phyloP scores from a whole-genome alignment of 306 rosid species.

The Cucurbita pepo region DNA sequence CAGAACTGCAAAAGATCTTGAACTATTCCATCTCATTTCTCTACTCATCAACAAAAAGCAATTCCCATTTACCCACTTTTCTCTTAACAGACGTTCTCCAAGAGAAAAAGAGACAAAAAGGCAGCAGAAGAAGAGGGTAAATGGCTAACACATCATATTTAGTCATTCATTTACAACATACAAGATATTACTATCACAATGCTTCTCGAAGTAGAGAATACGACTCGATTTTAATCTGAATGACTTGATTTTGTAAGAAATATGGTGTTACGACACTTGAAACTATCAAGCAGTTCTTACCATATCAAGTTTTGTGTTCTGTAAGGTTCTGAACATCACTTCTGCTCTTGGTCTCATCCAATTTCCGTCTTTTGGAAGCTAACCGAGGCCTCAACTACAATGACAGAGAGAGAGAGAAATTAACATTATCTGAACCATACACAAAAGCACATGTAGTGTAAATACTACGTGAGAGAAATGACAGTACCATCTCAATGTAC shows the following conservation, averaged over 20 bases:
- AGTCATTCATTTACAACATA: not conserved
- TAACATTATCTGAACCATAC: not conserved
- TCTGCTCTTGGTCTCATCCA: conserved; percentile 13
- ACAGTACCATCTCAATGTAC: conserved; percentile 60
- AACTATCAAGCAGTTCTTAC: conserved; percentile 14
- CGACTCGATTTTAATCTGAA: conserved; percentile 10
- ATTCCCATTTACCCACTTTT: not conserved
- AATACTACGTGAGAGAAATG: not conserved
- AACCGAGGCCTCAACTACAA: conserved; percentile 59
- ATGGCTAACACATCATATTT: conserved; percentile 4
- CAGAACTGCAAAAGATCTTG: not conserved
- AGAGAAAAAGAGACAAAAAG: not conserved
- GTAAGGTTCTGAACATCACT: conserved; percentile 9
- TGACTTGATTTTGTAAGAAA: conserved; percentile 20
- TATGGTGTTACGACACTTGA: conserved; percentile 3
- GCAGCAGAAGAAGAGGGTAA: not conserved
- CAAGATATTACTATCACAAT: not conserved
- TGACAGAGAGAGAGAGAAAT: not conserved
- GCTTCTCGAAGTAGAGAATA: not conserved
- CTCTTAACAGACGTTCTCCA: not conserved
- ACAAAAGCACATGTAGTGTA: not conserved
- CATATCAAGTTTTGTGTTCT: conserved; percentile 9
- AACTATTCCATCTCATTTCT: not conserved
- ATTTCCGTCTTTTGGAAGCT: conserved; percentile 27
- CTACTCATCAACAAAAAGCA: not conserved